These are phyloP conservation scores for Pythium brachiatum DNA, from an alignment of 352 stramenopile genomes.

Conservation along the genomic window DNA sequence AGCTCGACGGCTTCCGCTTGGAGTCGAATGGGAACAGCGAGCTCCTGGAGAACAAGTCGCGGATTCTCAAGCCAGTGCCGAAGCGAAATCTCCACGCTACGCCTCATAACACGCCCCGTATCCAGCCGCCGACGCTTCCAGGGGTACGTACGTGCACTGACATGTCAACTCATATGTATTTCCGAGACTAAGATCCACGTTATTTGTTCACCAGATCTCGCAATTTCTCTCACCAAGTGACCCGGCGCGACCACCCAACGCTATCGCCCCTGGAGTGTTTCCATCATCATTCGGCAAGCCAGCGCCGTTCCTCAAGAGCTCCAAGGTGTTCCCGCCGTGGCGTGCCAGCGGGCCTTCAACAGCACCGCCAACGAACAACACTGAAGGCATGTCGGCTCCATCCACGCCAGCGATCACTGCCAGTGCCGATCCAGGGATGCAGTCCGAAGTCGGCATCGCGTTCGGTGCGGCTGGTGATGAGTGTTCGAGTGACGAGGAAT, in stretches of 20 bases:
- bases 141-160: conserved; percentile 25
- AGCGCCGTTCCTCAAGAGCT: not conserved
- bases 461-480: conserved; percentile 29
- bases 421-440: conserved; percentile 1
- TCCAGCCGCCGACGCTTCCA: conserved; percentile 24
- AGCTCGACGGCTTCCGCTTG: conserved; percentile 24
- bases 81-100: conserved; percentile 22
- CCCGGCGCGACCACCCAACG: not conserved
- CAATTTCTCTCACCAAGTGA: conserved; percentile 19
- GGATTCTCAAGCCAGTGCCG: conserved; percentile 26
- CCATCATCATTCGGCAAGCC: conserved; percentile 6
- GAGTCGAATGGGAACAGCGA: conserved; percentile 16
- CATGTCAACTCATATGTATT: not conserved
- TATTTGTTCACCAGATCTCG: conserved; percentile 7
- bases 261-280: not conserved
- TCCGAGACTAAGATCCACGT: not conserved
- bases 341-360: not conserved
- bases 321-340: conserved; percentile 8
- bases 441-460: conserved; percentile 16
- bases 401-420: conserved; percentile 14
- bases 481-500: conserved; percentile 60
- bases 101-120: conserved; percentile 18
- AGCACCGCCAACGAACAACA: not conserved
- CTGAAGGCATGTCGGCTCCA: not conserved
- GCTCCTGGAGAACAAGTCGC: conserved; percentile 35